phyloP scores from a whole-genome alignment of 257 asterid species.

The Solanum virginianum region DNA sequence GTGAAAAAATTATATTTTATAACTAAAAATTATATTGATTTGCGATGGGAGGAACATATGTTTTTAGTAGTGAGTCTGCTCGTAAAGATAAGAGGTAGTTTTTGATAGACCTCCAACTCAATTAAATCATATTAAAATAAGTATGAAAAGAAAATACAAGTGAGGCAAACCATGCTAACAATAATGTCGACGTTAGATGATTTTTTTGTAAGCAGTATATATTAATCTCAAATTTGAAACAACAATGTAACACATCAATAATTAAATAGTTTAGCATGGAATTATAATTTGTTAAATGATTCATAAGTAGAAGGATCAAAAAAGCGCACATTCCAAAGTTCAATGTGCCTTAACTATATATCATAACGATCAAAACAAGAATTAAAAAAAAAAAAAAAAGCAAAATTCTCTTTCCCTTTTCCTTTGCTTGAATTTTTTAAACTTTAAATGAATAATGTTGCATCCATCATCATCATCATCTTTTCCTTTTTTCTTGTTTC shows the following conservation, averaged over 20 bases:
- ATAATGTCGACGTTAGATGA: background rate
- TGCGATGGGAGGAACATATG: background rate
- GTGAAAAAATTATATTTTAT: background rate
- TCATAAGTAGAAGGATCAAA: background rate
- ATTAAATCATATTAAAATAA: background rate
- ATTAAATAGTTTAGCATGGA: background rate
- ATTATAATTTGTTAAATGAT: background rate
- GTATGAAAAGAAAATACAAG: background rate
- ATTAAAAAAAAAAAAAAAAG: background rate
- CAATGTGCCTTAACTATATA: background rate
- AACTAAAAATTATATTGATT: too few species aligned
- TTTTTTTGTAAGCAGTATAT: background rate
- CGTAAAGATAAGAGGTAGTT: too few species aligned
- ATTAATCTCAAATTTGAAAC: background rate
- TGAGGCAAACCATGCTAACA: background rate
- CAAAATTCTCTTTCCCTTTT: background rate
- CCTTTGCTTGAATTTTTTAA: constrained; percentile 50
- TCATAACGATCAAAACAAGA: background rate
- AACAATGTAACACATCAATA: background rate
- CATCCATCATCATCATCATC: background rate
- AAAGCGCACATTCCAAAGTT: background rate
- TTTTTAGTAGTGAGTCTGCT: background rate
- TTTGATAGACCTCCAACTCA: background rate
- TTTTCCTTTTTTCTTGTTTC: background rate
- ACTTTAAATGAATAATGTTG: constrained; percentile 20